Evolutionary conservation across 345 rosid species (phyloP), one percentile per base, ranked within the genome.

Genomic region (Salix exigua): DNA sequence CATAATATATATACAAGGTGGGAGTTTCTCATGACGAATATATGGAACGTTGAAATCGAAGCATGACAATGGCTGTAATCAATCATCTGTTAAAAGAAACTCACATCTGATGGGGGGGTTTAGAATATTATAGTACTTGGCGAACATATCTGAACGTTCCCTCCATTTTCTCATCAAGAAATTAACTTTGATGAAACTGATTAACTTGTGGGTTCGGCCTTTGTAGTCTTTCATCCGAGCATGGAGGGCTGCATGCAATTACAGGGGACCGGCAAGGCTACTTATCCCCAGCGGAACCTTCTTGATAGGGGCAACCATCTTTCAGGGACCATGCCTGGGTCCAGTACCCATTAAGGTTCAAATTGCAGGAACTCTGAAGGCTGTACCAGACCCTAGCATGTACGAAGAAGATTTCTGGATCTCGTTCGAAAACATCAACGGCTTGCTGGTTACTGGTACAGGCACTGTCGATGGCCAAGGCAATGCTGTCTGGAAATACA

Each of bases 401-500:
- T 75, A 80, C 46, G 46, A 79, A 13, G 83, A 80, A 28, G 81
- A 79, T 71, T 82, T 48, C 18, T 91, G 96, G 92, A 61, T 92
- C 64, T 71, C 72, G 33, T 92, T 92, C 76, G 84, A 90, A 26
- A n/a, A 74, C 16, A 74, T 90, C 7, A 28, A 86, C 42, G 89
- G 91, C 38, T 72, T 88, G 53, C 73, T 82, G 6, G 71, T 92
- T 66, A 83, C 84, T 42, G 97, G 97, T 1, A 77, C 80, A 10
- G 96, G 97, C 63, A 80, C 78, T 16, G 51, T 91, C 10, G 91
- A 92, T 37, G 97, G 96, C 75, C 91, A 87, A 74, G 97, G 97
- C 23, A 30, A 79, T 21, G 37, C 78, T 1, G 84, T 82, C 50
- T 92, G 97, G 97, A 71, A 87, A 35, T 83, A 78, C 79, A 74